Evolutionary conservation across 2,329 filamentous ascomycete species (phyloP).

Genomic region (Diplodia seriata): DNA sequence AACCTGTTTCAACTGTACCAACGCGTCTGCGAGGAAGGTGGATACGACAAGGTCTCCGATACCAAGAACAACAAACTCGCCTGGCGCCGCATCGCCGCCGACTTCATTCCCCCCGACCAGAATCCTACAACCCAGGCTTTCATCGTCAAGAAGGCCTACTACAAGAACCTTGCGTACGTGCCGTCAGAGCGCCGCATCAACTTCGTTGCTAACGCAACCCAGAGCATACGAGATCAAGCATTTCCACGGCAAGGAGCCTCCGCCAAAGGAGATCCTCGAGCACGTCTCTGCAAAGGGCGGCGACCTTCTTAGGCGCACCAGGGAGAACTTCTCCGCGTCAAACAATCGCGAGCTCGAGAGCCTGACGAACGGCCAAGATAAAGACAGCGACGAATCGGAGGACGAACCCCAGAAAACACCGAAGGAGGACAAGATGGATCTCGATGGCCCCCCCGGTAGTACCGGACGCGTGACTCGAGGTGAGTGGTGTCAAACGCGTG

Average conservation of each 20-base stretch:
- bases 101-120: constrained; percentile 75
- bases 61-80: constrained; percentile 78
- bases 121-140: constrained; percentile 87
- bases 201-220: constrained; percentile 4
- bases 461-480: constrained; percentile 47
- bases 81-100: constrained; percentile 79
- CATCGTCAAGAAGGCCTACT: constrained; percentile 85
- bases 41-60: constrained; percentile 78
- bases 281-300: constrained; percentile 80
- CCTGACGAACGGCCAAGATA: constrained; percentile 61
- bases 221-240: constrained; percentile 82
- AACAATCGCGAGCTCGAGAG: constrained; percentile 56
- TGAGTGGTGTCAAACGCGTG: constrained; percentile 34
- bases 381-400: constrained; percentile 57
- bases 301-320: constrained; percentile 75
- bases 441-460: constrained; percentile 56
- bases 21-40: constrained; percentile 75
- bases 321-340: constrained; percentile 72
- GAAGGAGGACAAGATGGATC: constrained; percentile 58
- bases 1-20: constrained; percentile 82
- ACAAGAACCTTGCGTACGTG: constrained; percentile 77
- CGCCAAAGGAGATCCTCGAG: constrained; percentile 86
- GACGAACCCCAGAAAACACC: constrained; percentile 55
- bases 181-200: not conserved
- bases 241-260: constrained; percentile 79